These are phyloP conservation scores for Aspergillus caelatus DNA, from an alignment of 2,329 filamentous ascomycete genomes.

Conservation along the genomic window DNA sequence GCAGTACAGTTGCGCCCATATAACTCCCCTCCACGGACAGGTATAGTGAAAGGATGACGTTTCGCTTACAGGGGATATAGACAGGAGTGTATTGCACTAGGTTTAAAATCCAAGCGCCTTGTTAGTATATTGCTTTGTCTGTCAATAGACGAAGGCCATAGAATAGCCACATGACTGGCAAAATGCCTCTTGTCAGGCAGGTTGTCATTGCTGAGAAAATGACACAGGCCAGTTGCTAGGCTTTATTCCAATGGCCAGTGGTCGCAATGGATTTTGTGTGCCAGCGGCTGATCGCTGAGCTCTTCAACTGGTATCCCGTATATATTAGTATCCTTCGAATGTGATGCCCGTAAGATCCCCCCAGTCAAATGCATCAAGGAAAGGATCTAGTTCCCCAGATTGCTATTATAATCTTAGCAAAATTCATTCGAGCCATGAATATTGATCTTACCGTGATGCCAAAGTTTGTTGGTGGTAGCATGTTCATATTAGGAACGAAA, in stretches of 20 bases:
- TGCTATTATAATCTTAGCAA: constrained; percentile 23
- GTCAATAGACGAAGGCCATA: background rate
- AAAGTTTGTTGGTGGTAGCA: constrained; percentile 26
- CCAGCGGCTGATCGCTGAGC: background rate
- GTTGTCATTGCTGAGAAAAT: background rate
- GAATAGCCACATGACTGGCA: background rate
- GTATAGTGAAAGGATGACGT: background rate
- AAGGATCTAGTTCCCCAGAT: constrained; percentile 35
- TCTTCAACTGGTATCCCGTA: background rate
- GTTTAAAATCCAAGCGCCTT: too few species aligned
- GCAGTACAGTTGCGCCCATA: background rate
- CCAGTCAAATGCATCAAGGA: constrained; percentile 39
- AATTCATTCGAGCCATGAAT: background rate
- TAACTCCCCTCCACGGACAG: background rate
- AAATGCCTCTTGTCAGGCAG: background rate
- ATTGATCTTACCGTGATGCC: constrained; percentile 27
- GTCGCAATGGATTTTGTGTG: too few species aligned
- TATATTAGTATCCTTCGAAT: constrained; percentile 20
- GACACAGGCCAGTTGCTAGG: background rate
- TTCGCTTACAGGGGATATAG: background rate
- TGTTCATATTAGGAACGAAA: constrained; percentile 26
- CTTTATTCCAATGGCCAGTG: background rate
- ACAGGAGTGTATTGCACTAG: too few species aligned
- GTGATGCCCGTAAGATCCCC: constrained; percentile 35
- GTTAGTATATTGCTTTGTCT: background rate